Percentiles rank a stretch among this genome's conserved stretches.
phyloP scores from a whole-genome alignment of 176 grass and related monocot genomes.

The Eleusine coracana region DNA sequence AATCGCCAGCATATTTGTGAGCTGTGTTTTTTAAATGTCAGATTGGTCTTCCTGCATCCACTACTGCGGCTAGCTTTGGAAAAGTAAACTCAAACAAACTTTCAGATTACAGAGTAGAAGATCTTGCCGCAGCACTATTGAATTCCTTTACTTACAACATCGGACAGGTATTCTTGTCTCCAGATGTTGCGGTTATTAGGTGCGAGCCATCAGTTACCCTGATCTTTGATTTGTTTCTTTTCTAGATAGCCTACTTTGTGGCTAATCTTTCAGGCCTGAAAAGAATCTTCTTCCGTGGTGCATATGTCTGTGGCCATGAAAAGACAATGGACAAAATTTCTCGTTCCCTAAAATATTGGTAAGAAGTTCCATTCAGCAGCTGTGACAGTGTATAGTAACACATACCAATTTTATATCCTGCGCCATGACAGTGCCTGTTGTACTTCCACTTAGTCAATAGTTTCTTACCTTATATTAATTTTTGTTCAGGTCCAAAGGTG shows the following conservation, averaged over 20 bases:
- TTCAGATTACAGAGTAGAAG: slow-evolving; percentile 85
- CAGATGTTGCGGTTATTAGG: slow-evolving; percentile 1
- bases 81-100: slow-evolving; percentile 91
- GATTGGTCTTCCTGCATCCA: slow-evolving; percentile 95
- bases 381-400: background rate
- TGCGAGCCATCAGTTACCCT: background rate
- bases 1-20: slow-evolving; percentile 15
- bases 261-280: slow-evolving; percentile 92
- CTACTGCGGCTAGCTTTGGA: slow-evolving; percentile 93
- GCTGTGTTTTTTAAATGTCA: slow-evolving; percentile 45
- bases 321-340: slow-evolving; percentile 99
- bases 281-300: slow-evolving; percentile 94
- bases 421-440: background rate
- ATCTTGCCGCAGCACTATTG: slow-evolving; percentile 92
- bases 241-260: slow-evolving; percentile 96
- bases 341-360: slow-evolving; percentile 93
- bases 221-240: slow-evolving; percentile 28
- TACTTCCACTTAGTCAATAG: slow-evolving; percentile 9
- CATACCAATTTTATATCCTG: background rate
- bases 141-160: slow-evolving; percentile 96
- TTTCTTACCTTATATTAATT: background rate
- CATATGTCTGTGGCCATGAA: slow-evolving; percentile 92
- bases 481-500: slow-evolving; percentile 88
- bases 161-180: slow-evolving; percentile 74
- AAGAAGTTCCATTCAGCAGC: slow-evolving; percentile 28